phyloP scores from a whole-genome alignment of 2,329 filamentous ascomycete species.

The Aplosporella prunicola region DNA sequence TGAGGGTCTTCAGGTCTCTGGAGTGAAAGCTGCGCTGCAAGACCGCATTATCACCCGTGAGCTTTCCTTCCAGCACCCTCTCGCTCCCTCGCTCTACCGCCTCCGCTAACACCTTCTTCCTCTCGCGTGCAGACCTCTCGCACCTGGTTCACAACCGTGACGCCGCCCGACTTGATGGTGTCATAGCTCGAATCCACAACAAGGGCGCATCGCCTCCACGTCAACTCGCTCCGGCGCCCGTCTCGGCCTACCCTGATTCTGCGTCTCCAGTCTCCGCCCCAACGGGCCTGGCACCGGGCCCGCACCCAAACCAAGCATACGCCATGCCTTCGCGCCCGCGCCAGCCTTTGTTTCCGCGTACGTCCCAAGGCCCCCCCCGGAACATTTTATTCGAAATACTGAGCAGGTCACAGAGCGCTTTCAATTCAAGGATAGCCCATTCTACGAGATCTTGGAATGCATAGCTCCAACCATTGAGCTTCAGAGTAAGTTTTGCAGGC shows the following conservation, averaged over 20 bases:
- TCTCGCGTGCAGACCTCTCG: constrained; percentile 28
- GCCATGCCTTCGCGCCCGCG: constrained; percentile 1
- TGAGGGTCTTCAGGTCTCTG: constrained; percentile 67
- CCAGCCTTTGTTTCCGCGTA: constrained; percentile 14
- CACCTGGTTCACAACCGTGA: constrained; percentile 26
- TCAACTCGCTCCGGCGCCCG: constrained; percentile 16
- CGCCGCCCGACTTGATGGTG: constrained; percentile 24
- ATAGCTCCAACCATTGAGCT: constrained; percentile 59
- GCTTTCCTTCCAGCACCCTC: constrained; percentile 28
- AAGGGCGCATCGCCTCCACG: constrained; percentile 29
- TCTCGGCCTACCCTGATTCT: constrained; percentile 12
- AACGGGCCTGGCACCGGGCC: too few relatives aligned
- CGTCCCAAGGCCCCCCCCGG: too few relatives aligned
- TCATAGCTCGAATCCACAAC: constrained; percentile 32
- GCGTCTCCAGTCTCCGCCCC: constrained; percentile 16
- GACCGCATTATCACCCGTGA: constrained; percentile 66
- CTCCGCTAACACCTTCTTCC: constrained; percentile 1
- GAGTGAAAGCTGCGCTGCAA: constrained; percentile 78
- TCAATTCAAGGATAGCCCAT: constrained; percentile 69
- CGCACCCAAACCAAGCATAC: too few relatives aligned
- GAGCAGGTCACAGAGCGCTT: constrained; percentile 30
- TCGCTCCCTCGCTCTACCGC: constrained; percentile 12
- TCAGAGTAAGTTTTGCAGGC: constrained; percentile 51
- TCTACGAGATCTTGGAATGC: constrained; percentile 61
- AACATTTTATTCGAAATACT: constrained; percentile 10